Evolutionary conservation across 2,329 filamentous ascomycete species (phyloP), one percentile per base, ranked within the genome.

Genomic region (Chaetomium olivaceum): DNA sequence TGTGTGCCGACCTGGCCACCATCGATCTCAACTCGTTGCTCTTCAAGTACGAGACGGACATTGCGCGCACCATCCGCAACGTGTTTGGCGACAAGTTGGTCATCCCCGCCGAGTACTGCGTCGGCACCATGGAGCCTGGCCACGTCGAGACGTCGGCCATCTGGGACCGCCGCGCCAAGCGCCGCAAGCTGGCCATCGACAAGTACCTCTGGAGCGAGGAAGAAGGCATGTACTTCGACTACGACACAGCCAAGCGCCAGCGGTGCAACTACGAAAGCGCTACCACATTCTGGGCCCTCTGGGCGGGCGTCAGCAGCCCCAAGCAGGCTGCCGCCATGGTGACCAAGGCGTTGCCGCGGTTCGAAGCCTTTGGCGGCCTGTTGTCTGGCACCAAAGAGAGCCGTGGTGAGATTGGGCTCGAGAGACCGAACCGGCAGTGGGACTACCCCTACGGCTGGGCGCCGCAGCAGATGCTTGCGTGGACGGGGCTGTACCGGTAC

Each of bases 401-500:
- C 62, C 91, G 95, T 54, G 95, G 95, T 50, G 81, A 83, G 36
- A 82, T 97, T 67, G 89, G 91, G 14, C 79, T 97, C 48, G 87
- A 93, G 72, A 86, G 94, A 57, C 95, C 95, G 8, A 98, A 97
- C 77, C 88, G 95, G 72, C 95, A 99, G 77, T 99, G 95, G 95
- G 95, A 99, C 77, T 98, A 93, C 76, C 95, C 95, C 0, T 98
- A 95, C 75, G 95, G 95, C 66, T 99, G 95, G 95, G 95, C 95
- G 63, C 95, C 95, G 36, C 95, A 99, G 82, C 95, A 99, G 81
- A 98, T 99, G 81, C 87, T 99, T 51, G 94, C 95, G 0, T 99
- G 95, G 95, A 93, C 92, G 1, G 95, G 93, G 2, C 82, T 99
- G 66, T 86, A 93, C 73, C 89, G 93, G 21, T 99, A 98, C 75